Conservation (phyloP, 257 asterid genomes). For the Buddleja alternifolia region DNA sequence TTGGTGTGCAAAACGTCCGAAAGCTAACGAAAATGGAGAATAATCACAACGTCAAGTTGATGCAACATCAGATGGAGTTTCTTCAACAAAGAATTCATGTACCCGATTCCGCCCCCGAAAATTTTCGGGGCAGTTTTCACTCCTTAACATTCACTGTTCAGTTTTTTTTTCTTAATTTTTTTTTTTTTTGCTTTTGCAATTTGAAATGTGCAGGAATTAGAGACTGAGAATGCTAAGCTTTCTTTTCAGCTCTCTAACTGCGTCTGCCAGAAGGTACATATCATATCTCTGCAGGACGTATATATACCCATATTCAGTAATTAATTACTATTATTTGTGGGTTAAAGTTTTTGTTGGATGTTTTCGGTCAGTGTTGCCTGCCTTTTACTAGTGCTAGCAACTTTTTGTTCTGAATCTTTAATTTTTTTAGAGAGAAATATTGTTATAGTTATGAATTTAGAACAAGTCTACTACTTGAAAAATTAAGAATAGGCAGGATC, state of each 20-base stretch:
- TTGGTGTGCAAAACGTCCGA: slow-evolving; percentile 26
- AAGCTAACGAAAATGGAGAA: slow-evolving; percentile 41
- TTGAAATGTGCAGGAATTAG: slow-evolving; percentile 57
- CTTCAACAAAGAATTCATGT: slow-evolving; percentile 64
- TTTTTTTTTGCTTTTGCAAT: background rate
- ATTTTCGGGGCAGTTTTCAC: background rate
- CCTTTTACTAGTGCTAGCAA: background rate
- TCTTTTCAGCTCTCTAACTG: slow-evolving; percentile 59
- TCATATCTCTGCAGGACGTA: background rate
- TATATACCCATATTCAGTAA: background rate
- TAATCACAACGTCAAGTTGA: slow-evolving; percentile 29
- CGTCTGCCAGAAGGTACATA: slow-evolving; percentile 64
- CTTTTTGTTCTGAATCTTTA: background rate
- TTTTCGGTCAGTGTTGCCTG: background rate
- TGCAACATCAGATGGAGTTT: slow-evolving; percentile 44
- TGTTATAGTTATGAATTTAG: background rate
- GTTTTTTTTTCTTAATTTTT: background rate
- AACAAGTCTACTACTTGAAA: background rate
- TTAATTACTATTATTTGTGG: background rate
- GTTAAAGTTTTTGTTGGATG: slow-evolving; percentile 2
- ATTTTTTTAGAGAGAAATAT: background rate
- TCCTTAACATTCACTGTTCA: background rate
- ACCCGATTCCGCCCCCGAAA: slow-evolving; percentile 5
- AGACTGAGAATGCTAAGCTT: slow-evolving; percentile 62
- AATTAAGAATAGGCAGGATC: background rate